Percentiles rank a stretch among this genome's conserved stretches.
Conservation (phyloP, 305 asterid species). For the Solanum hybrid region DNA sequence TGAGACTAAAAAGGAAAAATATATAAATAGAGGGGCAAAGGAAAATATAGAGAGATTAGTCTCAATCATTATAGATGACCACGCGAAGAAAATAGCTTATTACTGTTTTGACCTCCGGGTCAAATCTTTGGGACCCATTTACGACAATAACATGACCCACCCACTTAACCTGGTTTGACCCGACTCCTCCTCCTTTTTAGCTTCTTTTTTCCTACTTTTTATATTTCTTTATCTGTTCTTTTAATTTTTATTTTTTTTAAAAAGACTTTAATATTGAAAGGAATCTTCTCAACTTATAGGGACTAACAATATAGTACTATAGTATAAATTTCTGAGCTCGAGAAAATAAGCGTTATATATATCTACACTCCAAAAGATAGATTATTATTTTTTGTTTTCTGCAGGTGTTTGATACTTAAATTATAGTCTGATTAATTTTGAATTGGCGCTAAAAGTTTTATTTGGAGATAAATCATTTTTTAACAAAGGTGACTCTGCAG, state of each 20-base stretch:
- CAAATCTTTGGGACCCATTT: not conserved
- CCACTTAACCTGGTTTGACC: not conserved
- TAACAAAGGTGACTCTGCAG: too few relatives aligned
- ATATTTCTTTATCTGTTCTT: not conserved
- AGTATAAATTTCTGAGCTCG: not conserved
- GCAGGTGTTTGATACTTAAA: too few relatives aligned
- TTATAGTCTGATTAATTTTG: too few relatives aligned
- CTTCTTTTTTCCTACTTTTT: not conserved
- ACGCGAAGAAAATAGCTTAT: constrained; percentile 33
- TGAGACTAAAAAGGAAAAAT: not conserved
- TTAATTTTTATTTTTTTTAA: too few relatives aligned
- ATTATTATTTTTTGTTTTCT: not conserved
- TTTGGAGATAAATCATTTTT: rapidly evolving
- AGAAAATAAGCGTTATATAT: not conserved
- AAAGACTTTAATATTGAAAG: not conserved
- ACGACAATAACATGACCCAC: not conserved
- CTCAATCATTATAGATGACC: constrained; percentile 49
- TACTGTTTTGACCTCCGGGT: constrained; percentile 16
- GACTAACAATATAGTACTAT: not conserved
- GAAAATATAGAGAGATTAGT: constrained; percentile 8
- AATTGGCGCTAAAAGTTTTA: too few relatives aligned
- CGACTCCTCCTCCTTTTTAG: not conserved
- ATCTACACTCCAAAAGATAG: not conserved
- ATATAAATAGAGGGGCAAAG: constrained; percentile 13
- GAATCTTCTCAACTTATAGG: not conserved